Percentiles rank a stretch among this genome's conserved stretches.
These are phyloP conservation scores for Emericellopsis atlantica DNA, from an alignment of 2,329 filamentous ascomycete genomes.

Conservation along the genomic window DNA sequence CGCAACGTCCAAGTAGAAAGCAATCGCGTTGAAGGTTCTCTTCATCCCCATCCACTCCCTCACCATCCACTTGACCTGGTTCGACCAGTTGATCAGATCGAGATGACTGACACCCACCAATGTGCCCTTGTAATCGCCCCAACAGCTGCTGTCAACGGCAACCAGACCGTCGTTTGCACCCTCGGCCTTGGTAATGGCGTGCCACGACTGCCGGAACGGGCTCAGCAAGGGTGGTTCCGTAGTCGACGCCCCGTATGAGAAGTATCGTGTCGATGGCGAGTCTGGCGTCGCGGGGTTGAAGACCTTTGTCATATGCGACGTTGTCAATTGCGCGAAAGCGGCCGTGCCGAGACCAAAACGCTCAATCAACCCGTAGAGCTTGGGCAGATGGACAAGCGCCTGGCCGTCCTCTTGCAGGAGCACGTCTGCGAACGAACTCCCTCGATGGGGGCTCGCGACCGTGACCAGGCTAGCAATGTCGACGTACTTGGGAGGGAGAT, in stretches of 20 bases:
- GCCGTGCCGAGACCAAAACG: conserved; percentile 41
- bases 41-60: conserved; percentile 38
- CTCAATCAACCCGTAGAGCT: conserved; percentile 37
- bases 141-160: conserved; percentile 48
- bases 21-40: conserved; percentile 52
- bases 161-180: conserved; percentile 57
- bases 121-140: conserved; percentile 53
- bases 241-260: conserved; percentile 46
- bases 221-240: conserved; percentile 44
- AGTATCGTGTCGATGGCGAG: conserved; percentile 39
- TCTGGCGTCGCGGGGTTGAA: conserved; percentile 49
- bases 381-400: conserved; percentile 36
- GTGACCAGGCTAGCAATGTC: conserved; percentile 39
- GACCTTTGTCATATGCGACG: conserved; percentile 39
- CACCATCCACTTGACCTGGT: conserved; percentile 41
- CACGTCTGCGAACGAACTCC: conserved; percentile 42
- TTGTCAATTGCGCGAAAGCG: conserved; percentile 50
- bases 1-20: conserved; percentile 53
- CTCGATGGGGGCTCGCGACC: conserved; percentile 41
- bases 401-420: conserved; percentile 24
- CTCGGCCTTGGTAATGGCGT: conserved; percentile 35
- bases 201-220: conserved; percentile 42
- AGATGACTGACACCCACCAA: conserved; percentile 49
- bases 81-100: conserved; percentile 58
- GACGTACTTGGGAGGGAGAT: conserved; percentile 31